Conservation (phyloP, 1,284 basidiomycete species). For the Rhodotorula sp. region DNA sequence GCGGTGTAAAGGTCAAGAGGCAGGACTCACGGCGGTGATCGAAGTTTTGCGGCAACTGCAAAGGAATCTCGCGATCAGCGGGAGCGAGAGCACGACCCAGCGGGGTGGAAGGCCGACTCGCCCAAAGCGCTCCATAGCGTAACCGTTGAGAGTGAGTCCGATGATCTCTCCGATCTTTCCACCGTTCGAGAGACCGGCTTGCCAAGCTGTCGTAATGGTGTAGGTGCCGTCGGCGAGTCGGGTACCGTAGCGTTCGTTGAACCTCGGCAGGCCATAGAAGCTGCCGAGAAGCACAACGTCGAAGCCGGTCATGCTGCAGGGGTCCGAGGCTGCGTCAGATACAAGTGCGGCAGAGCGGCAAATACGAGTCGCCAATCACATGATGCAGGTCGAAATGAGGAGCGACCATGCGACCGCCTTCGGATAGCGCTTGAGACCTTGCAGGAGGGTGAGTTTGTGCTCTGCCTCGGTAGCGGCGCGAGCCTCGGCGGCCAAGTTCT, state of each 20-base stretch:
- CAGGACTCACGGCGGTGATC: slow-evolving; percentile 42
- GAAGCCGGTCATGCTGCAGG: slow-evolving; percentile 55
- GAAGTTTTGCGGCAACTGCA: slow-evolving; percentile 44
- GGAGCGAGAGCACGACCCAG: too few species aligned
- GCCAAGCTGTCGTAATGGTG: slow-evolving; percentile 55
- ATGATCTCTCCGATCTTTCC: slow-evolving; percentile 50
- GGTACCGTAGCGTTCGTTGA: slow-evolving; percentile 33
- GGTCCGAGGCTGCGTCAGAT: neutral
- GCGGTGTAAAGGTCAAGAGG: slow-evolving; percentile 42
- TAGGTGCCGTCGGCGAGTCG: slow-evolving; percentile 45
- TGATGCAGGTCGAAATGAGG: slow-evolving; percentile 39
- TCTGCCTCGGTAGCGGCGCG: slow-evolving; percentile 6
- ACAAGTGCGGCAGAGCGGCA: slow-evolving; percentile 42
- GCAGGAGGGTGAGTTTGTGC: slow-evolving; percentile 21
- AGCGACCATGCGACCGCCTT: slow-evolving; percentile 54
- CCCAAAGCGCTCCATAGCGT: slow-evolving; percentile 50
- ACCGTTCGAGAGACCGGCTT: slow-evolving; percentile 53
- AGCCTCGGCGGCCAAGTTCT: slow-evolving; percentile 9
- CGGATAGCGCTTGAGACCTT: slow-evolving; percentile 52
- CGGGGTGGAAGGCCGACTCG: too few species aligned
- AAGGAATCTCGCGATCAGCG: too few species aligned
- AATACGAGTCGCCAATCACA: neutral
- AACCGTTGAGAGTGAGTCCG: slow-evolving; percentile 51
- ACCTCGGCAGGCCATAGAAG: slow-evolving; percentile 52
- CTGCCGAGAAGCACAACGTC: slow-evolving; percentile 42